Conservation (phyloP, 495 filamentous ascomycete species). For the Oidiodendron maius region DNA sequence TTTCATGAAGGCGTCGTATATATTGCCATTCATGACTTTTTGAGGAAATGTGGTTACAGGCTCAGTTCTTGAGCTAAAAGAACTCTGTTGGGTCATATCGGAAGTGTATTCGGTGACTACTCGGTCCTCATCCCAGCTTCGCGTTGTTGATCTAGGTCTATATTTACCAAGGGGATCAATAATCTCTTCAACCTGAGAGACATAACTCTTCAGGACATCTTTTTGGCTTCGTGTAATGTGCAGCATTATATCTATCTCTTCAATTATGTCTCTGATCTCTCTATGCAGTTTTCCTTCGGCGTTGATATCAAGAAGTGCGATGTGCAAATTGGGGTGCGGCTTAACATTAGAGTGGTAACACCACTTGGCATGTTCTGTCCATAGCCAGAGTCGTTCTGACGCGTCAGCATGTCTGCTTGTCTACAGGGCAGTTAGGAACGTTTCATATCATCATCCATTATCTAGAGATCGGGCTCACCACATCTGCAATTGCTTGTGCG, state of each 20-base stretch:
- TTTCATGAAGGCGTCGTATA: neutral
- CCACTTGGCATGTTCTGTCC: conserved; percentile 23
- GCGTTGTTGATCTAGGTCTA: no score
- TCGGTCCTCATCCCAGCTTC: no score
- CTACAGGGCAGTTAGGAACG: conserved; percentile 13
- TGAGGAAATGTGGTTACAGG: neutral
- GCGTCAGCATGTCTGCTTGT: conserved; percentile 29
- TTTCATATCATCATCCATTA: neutral
- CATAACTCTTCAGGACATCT: no score
- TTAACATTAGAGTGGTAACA: neutral
- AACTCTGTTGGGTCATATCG: conserved; percentile 41
- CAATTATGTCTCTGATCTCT: conserved; percentile 66
- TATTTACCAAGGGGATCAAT: no score
- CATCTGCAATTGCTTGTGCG: conserved; percentile 40
- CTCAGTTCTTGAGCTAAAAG: neutral
- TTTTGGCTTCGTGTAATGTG: no score
- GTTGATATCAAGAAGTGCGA: conserved; percentile 51
- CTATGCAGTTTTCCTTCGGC: conserved; percentile 57
- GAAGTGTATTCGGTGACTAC: conserved; percentile 49
- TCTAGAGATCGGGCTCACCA: conserved; percentile 1
- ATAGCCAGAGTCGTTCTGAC: conserved; percentile 31
- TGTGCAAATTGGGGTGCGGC: neutral
- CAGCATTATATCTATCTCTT: conserved; percentile 69
- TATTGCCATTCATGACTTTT: neutral
- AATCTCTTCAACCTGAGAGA: no score